Base-by-base conservation (phyloP, 169 alveolate species). In the Eimeria falciformis region DNA sequence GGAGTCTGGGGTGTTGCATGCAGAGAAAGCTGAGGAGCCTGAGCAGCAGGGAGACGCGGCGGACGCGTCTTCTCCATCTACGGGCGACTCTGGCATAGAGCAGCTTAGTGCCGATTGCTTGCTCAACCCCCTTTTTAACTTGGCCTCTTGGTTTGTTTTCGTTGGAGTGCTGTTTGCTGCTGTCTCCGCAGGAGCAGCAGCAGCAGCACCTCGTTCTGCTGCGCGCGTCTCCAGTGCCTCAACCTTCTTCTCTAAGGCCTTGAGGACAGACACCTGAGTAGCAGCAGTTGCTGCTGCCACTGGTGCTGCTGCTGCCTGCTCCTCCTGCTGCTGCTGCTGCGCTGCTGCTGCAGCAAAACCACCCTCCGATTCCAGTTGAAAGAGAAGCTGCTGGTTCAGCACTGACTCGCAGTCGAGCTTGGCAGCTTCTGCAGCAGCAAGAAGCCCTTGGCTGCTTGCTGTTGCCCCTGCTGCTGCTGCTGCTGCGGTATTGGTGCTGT, bases 1-100 rank as follows among this genome's bases (percentile, higher is more conserved):
- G 11, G 83, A 71, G 56, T 71, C 83, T 9, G 83, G 83, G 7
- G 83, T 71, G 50, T 29, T 71, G 83, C 83, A 71, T 37, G 83
- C 83, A 71, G 83, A 71, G 40, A 56, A 33, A 7, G 83, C 29
- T 18, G 83, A 71, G 4, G 56, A 14, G 29, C 56, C 83, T 0
- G 83, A 71, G 83, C 83, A 71, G 83, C 83, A 71, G 1, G 83
- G 40, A 33, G 83, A 33, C 4, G 83, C 83, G 40, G 83, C 83
- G 18, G 56, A 53, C 29, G 53, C 29, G 7, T 71, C 83, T 14
- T 29, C 29, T 7, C 23, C 83, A 71, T 71, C 83, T 5, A 71
- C 58, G 9, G 83, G 83, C 5, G 56, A 29, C 23, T 71, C 83
- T 6, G 83, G 83, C n/a, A 56, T 14, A 9, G 58, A 37, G 56